Conservation (phyloP, 163 green algal species). For the Prototheca cutis region DNA sequence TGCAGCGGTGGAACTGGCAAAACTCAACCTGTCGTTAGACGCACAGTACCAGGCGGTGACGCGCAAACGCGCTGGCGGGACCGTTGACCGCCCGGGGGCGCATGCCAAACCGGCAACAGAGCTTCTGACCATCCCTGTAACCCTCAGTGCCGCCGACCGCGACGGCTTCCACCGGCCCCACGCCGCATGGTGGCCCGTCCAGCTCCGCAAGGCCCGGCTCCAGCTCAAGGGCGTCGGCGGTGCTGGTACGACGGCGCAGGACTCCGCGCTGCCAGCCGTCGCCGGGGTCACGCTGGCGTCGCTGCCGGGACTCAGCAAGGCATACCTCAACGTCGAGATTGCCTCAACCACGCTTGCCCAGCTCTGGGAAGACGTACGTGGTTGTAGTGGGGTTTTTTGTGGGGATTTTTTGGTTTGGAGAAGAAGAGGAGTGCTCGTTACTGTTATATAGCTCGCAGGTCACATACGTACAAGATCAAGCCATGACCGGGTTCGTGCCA, state of each 20-base stretch:
- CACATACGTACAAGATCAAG: no score
- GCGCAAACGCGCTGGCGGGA: slow-evolving; percentile 4
- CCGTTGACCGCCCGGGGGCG: neutral
- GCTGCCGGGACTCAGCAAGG: slow-evolving; percentile 11
- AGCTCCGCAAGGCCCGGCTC: neutral
- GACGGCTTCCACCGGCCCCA: slow-evolving; percentile 17
- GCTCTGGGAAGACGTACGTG: slow-evolving; percentile 9
- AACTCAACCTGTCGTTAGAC: slow-evolving; percentile 34
- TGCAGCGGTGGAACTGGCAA: slow-evolving; percentile 20
- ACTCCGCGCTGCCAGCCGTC: neutral
- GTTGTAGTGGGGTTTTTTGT: no score
- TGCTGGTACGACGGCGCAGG: no score
- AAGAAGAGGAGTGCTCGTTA: no score
- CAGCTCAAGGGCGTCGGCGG: slow-evolving; percentile 4
- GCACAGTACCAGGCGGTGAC: slow-evolving; percentile 9
- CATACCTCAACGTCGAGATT: slow-evolving; percentile 5
- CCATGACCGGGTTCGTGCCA: no score
- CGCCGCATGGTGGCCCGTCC: slow-evolving; percentile 16
- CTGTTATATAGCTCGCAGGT: no score
- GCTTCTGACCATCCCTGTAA: slow-evolving; percentile 32
- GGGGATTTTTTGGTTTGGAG: no score
- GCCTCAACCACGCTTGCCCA: neutral
- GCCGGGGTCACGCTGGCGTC: slow-evolving; percentile 9
- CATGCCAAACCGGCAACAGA: slow-evolving; percentile 12
- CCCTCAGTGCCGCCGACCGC: slow-evolving; percentile 2